Evolutionary conservation across 1,139 yeast genomes (phyloP).

Genomic region (Saccharomyces pastorianus): DNA sequence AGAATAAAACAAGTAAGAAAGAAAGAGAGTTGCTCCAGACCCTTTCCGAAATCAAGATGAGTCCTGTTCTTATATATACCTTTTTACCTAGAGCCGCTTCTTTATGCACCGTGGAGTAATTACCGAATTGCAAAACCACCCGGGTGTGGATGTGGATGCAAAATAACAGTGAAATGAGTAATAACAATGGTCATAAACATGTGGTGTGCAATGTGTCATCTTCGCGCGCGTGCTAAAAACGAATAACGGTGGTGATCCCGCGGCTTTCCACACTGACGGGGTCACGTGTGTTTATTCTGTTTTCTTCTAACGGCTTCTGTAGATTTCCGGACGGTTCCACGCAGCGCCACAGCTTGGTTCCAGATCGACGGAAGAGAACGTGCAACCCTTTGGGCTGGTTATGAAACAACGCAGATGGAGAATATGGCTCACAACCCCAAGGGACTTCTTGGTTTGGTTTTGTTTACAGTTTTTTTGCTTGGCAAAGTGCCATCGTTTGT

Average conservation of each 20-base stretch:
- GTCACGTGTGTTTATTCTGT: not conserved
- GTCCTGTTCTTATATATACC: not conserved
- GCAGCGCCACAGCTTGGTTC: not conserved
- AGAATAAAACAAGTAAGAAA: not conserved
- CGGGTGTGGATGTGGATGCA: not conserved
- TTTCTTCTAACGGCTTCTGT: not conserved
- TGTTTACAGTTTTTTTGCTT: not conserved
- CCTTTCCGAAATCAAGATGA: not conserved
- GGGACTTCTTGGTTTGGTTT: not conserved
- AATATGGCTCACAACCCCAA: not conserved
- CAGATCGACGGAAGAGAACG: not conserved
- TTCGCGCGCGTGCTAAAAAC: not conserved
- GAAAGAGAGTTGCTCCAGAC: not conserved
- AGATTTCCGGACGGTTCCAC: not conserved
- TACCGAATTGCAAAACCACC: not conserved
- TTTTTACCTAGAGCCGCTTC: not conserved
- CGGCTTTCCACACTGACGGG: not conserved
- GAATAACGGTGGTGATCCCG: not conserved
- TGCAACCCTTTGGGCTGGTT: not conserved
- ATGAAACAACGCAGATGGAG: not conserved
- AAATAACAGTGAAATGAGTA: not conserved
- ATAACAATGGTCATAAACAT: not conserved
- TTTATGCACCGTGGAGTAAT: not conserved
- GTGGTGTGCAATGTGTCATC: not conserved
- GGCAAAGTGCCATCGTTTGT: not conserved